Base-by-base conservation (phyloP, 1,284 basidiomycete genomes). In the Vanrija sp. region DNA sequence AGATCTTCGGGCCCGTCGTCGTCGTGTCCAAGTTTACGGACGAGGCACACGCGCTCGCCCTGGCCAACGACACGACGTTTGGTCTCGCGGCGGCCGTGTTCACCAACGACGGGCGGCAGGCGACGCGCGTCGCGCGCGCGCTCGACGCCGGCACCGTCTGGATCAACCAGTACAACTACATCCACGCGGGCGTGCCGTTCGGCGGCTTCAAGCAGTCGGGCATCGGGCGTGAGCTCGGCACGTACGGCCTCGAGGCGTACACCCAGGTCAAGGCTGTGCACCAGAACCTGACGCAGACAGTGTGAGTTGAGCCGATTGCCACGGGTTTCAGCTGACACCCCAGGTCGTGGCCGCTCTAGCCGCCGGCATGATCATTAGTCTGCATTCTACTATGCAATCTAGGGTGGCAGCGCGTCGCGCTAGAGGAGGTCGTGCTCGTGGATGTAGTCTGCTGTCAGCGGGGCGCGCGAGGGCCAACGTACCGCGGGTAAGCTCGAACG, bases 121-220 rank as follows among this genome's bases (percentile, higher is more conserved):
- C 87, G 67, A 87, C 89, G 81, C 82, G 92, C 37, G 86, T 95
- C 41, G 84, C 89, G 2, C 82, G 82, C 22, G 84, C 84, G 31
- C 77, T 95, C 31, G 86, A 92, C 66, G 89, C 92, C 19, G 91
- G 92, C 14, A 77, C 76, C 0, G 71, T 92, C 35, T 93, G 89
- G 90, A 80, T 90, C 56, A 94, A 94, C 75, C 85, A 89, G 69
- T 95, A 94, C 75, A 87, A 87, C 63, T 53, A 87, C 8, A 71
- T 92, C 47, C 82, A 82, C 68, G 88, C 87, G 71, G 89, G 89
- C 55, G 88, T 90, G 38, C 92, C 94, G 1, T 96, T 96, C 65
- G 94, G 93, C 27, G 93, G 94, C n/a, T 93, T 90, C 79, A 94
- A 93, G 76, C 85, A 85, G 66, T 84, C 82, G 54, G 86, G 86